A percentile compares a stretch with the other conserved stretches of the same genome.
Conservation (phyloP, 2,329 filamentous ascomycete species). For the Aspergillus piperis region DNA sequence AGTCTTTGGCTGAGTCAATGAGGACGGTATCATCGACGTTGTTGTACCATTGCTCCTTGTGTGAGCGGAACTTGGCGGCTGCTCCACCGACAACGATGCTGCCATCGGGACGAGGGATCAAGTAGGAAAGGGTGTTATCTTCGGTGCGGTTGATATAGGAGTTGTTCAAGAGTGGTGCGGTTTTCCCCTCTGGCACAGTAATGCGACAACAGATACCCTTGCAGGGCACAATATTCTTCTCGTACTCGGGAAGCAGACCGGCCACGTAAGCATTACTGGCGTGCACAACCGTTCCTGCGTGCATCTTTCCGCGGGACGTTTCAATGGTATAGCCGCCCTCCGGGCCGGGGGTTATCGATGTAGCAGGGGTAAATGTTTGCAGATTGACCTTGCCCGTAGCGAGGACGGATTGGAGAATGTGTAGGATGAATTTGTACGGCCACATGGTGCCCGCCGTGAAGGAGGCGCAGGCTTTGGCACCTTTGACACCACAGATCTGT, state of each 20-base stretch:
- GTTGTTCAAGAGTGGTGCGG: slow-evolving; percentile 35
- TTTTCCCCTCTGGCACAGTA: slow-evolving; percentile 21
- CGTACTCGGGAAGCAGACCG: slow-evolving; percentile 68
- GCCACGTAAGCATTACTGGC: slow-evolving; percentile 84
- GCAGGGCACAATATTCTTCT: slow-evolving; percentile 72
- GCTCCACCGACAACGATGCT: slow-evolving; percentile 64
- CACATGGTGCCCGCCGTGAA: slow-evolving; percentile 38
- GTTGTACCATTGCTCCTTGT: slow-evolving; percentile 46
- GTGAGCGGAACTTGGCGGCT: slow-evolving; percentile 46
- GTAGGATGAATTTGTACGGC: slow-evolving; percentile 79
- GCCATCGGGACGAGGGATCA: slow-evolving; percentile 58
- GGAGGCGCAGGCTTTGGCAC: slow-evolving; percentile 36
- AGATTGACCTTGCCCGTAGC: slow-evolving; percentile 52
- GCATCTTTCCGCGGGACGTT: slow-evolving; percentile 62
- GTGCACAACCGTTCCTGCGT: slow-evolving; percentile 67
- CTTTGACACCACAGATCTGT: slow-evolving; percentile 42
- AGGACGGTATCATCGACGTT: slow-evolving; percentile 51
- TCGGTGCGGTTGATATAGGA: slow-evolving; percentile 62
- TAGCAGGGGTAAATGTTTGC: slow-evolving; percentile 54
- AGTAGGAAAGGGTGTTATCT: slow-evolving; percentile 48
- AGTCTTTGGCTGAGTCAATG: slow-evolving; percentile 46
- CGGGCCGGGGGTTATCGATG: slow-evolving; percentile 35
- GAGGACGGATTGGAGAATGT: slow-evolving; percentile 66
- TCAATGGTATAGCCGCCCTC: slow-evolving; percentile 61
- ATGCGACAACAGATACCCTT: slow-evolving; percentile 55